Percentiles rank a stretch among this genome's conserved stretches.
phyloP scores from a whole-genome alignment of 106 monocot genomes.

The Xerophyta viscosa region DNA sequence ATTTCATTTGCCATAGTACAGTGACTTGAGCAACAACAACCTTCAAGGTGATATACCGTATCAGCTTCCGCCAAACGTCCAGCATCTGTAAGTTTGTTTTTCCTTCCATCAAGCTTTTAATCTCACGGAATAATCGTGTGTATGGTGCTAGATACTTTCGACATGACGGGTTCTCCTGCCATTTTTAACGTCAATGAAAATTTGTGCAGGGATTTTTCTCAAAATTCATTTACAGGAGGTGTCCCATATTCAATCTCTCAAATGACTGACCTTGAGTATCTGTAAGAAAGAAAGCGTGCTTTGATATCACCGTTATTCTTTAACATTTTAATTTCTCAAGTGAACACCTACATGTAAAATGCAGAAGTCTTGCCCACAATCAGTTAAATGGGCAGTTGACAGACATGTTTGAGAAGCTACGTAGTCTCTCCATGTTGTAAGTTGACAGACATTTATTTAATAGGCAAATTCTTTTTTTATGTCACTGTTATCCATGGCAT shows the following conservation, averaged over 20 bases:
- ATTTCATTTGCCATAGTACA: slow-evolving; percentile 61
- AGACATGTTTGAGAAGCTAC: slow-evolving; percentile 89
- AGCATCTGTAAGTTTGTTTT: slow-evolving; percentile 52
- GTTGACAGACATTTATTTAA: slow-evolving; percentile 13
- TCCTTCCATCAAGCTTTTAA: background rate
- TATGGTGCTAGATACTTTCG: no score
- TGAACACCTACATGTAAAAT: slow-evolving; percentile 8
- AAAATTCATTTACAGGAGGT: slow-evolving; percentile 76
- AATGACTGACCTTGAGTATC: slow-evolving; percentile 70
- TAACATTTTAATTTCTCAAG: slow-evolving; percentile 5
- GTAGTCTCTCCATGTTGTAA: slow-evolving; percentile 69
- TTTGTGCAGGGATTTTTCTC: slow-evolving; percentile 64
- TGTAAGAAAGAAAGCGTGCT: slow-evolving; percentile 34
- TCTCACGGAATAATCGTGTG: no score
- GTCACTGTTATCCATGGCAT: no score
- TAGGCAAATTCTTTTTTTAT: no score
- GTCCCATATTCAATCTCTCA: slow-evolving; percentile 94
- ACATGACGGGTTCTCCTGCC: background rate
- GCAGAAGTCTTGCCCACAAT: slow-evolving; percentile 80
- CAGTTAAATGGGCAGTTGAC: slow-evolving; percentile 79
- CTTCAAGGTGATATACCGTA: slow-evolving; percentile 89
- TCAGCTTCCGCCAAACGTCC: slow-evolving; percentile 87
- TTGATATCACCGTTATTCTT: background rate
- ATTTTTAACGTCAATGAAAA: background rate
- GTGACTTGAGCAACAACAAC: slow-evolving; percentile 96